These are phyloP conservation scores for Camelina sativa DNA, from an alignment of 345 rosid species.

Conservation along the genomic window DNA sequence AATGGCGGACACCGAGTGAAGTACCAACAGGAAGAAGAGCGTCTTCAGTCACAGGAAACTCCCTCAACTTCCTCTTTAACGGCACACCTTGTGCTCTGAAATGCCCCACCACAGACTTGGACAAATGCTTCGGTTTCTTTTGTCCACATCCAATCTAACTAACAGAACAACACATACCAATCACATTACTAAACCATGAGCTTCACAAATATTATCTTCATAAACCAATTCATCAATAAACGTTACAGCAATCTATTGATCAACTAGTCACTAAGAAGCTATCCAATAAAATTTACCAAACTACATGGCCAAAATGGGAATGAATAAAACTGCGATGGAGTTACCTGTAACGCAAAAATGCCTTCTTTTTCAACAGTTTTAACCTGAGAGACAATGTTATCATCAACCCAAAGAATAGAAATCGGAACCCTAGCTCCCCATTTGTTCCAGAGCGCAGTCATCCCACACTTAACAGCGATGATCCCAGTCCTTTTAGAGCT, in stretches of 20 bases:
- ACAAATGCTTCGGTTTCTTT: slow-evolving; percentile 93
- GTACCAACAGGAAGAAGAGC: slow-evolving; percentile 88
- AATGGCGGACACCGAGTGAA: slow-evolving; percentile 78
- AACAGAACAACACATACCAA: slow-evolving; percentile 50
- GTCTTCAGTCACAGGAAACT: slow-evolving; percentile 94
- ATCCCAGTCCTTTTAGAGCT: slow-evolving; percentile 77
- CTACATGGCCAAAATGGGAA: slow-evolving; percentile 1
- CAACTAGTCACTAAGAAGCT: slow-evolving; percentile 12
- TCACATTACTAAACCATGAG: slow-evolving; percentile 37
- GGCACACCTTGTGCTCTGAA: slow-evolving; percentile 97
- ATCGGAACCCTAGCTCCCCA: slow-evolving; percentile 93
- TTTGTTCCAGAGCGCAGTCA: slow-evolving; percentile 93
- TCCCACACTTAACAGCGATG: slow-evolving; percentile 89
- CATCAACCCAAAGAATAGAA: slow-evolving; percentile 84
- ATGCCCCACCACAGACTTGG: slow-evolving; percentile 93
- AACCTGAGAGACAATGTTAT: slow-evolving; percentile 91
- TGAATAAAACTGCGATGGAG: slow-evolving; percentile 18
- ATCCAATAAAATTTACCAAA: too few species aligned
- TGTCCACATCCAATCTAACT: slow-evolving; percentile 91
- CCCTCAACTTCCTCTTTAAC: slow-evolving; percentile 86
- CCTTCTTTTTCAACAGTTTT: slow-evolving; percentile 94
- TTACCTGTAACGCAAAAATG: slow-evolving; percentile 79
- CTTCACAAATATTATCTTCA: slow-evolving; percentile 12
- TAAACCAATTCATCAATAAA: not conserved
- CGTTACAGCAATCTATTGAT: not conserved